Base-by-base conservation (phyloP, 2,329 filamentous ascomycete genomes). In the Daldinia sp. region DNA sequence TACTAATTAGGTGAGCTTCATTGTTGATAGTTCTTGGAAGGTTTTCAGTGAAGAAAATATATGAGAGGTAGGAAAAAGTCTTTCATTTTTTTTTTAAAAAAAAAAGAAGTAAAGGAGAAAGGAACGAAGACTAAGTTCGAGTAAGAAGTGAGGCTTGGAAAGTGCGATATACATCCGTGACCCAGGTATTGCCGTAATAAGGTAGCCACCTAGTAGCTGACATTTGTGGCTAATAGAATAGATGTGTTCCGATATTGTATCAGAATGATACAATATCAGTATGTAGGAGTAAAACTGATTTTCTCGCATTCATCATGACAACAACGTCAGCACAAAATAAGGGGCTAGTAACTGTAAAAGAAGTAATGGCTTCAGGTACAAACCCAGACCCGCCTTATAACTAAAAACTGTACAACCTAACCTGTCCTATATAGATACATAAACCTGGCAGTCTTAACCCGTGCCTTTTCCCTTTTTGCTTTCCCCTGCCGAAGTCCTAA, bases 391-490 rank as follows among this genome's bases (percentile, higher is more conserved):
- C 42, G 18, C 53, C 20, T 53, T 42, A 53, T 65, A 61, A 61
- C 28, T 7, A 33, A 37, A n/a, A 42, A 54, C 53, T 46, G 18
- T 46, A 30, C 28, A 33, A 18, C 18, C 33, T 15, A 56, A n/a
- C 54, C 41, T 9, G n/a, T 15, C 41, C 9, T 35, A 9, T 9
- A 35, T 9, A n/a, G 4, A 1, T 35, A 35, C 33, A 7, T 9
- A 6, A 6, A 42, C 44, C 53, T 30, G 41, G 30, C 33, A 56
- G 15, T 60, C 50, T 65, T 44, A 35, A 44, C 46, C 51, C 51
- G n/a, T 62, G 28, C 64, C 12, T 54, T 53, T 58, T 54, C 42
- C 57, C 30, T 50, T 68, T 68, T 61, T 57, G 10, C 10, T 35
- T 39, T 39, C 35, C 35, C 58, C 51, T 15, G 13, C 51, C 56